A percentile compares a stretch with the other conserved stretches of the same genome.
These are phyloP conservation scores for Pistacia vera DNA, from an alignment of 345 rosid species.

Conservation along the genomic window DNA sequence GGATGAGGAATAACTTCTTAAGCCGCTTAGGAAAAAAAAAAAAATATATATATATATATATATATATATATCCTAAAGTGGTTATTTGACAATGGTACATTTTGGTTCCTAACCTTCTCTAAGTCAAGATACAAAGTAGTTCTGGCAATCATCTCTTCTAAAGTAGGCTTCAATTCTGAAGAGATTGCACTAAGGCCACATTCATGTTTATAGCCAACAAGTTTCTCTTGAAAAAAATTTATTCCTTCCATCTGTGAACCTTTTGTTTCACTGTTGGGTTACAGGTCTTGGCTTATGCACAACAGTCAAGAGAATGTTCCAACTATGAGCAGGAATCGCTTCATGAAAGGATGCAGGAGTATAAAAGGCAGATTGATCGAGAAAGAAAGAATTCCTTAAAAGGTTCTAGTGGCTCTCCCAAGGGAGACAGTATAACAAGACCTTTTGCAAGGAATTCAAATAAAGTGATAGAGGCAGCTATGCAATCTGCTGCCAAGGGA, in stretches of 20 bases:
- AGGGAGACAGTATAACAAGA: constrained; percentile 36
- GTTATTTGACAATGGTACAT: background rate
- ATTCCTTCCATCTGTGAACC: background rate
- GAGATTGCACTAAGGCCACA: background rate
- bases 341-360: constrained; percentile 74
- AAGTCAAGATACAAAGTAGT: background rate
- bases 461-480: constrained; percentile 72
- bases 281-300: constrained; percentile 79
- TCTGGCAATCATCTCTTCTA: constrained; percentile 1
- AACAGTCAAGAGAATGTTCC: constrained; percentile 81
- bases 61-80: too few relatives aligned
- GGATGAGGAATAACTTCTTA: background rate
- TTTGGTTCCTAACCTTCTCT: background rate
- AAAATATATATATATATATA: too few relatives aligned
- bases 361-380: constrained; percentile 61
- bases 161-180: background rate
- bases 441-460: constrained; percentile 55
- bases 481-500: constrained; percentile 78
- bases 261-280: constrained; percentile 10
- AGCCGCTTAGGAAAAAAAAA: background rate
- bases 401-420: constrained; percentile 39
- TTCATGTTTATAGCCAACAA: background rate
- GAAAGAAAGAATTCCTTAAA: constrained; percentile 42
- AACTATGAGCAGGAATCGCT: constrained; percentile 79
- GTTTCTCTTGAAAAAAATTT: background rate